A percentile compares a stretch with the other conserved stretches of the same genome.
These are phyloP conservation scores for Suillus tomentosus DNA, from an alignment of 768 basidiomycete species.

Conservation along the genomic window DNA sequence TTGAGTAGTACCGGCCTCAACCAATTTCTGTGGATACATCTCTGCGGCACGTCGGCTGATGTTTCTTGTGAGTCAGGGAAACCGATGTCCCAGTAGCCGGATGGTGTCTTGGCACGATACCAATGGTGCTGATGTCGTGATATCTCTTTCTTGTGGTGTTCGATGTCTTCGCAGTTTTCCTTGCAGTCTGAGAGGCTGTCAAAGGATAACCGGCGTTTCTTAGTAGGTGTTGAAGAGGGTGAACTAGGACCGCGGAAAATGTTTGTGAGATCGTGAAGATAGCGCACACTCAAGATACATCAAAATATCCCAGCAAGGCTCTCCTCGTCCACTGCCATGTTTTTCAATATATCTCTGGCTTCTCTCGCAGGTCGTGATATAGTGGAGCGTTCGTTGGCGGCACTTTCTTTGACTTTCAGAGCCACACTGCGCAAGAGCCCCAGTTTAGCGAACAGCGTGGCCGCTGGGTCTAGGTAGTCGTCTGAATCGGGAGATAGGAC, in stretches of 20 bases:
- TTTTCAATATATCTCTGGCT: constrained; percentile 68
- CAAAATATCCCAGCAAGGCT: constrained; percentile 31
- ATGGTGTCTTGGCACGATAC: constrained; percentile 74
- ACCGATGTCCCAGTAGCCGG: constrained; percentile 87
- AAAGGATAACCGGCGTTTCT: constrained; percentile 22
- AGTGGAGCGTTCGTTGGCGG: constrained; percentile 65
- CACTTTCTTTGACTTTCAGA: constrained; percentile 72
- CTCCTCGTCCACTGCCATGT: constrained; percentile 27
- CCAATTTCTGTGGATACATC: too few relatives aligned
- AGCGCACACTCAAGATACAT: not conserved
- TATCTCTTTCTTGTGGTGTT: constrained; percentile 66
- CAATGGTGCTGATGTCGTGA: constrained; percentile 75
- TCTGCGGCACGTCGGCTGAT: constrained; percentile 76
- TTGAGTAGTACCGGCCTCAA: not conserved
- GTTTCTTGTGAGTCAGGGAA: constrained; percentile 86
- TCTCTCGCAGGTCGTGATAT: constrained; percentile 83
- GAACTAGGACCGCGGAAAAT: constrained; percentile 33
- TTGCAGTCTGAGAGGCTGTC: constrained; percentile 24
- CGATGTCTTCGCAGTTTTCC: constrained; percentile 37
- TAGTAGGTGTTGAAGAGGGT: constrained; percentile 37
- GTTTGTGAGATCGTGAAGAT: not conserved
- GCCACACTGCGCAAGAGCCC: constrained; percentile 62
- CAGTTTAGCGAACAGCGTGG: constrained; percentile 64
- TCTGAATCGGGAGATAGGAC: constrained; percentile 52
- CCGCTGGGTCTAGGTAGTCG: constrained; percentile 18